A percentile compares a stretch with the other conserved stretches of the same genome.
These are phyloP conservation scores for Papiliotrema terrestris DNA, from an alignment of 1,284 basidiomycete species.

Conservation along the genomic window DNA sequence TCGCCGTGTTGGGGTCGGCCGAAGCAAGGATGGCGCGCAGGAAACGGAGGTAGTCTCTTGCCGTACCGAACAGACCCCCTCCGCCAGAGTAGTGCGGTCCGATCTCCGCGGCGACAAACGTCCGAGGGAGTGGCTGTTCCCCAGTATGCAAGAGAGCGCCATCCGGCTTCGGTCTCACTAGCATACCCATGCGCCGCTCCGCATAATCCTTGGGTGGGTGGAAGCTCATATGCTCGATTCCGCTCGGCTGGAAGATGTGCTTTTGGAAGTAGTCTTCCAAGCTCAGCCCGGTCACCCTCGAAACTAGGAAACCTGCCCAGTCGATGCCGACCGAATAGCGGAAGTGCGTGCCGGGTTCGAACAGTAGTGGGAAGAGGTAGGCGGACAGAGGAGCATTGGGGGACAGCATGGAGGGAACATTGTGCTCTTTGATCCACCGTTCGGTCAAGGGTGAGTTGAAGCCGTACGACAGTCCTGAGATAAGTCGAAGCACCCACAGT, in stretches of 20 bases:
- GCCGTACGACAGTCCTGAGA: neutral
- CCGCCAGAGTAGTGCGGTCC: slow-evolving; percentile 24
- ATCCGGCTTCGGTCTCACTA: neutral
- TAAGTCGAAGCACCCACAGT: slow-evolving; percentile 5
- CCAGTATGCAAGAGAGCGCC: neutral
- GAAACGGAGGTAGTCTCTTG: slow-evolving; percentile 30
- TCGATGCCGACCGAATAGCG: slow-evolving; percentile 39
- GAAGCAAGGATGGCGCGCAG: slow-evolving; percentile 27
- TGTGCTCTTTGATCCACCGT: slow-evolving; percentile 9
- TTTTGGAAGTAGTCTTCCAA: slow-evolving; percentile 38
- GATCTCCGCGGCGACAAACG: slow-evolving; percentile 3
- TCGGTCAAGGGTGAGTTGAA: slow-evolving; percentile 4
- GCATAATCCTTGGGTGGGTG: slow-evolving; percentile 21
- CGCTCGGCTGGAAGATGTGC: slow-evolving; percentile 37
- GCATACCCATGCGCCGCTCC: slow-evolving; percentile 17
- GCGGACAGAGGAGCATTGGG: slow-evolving; percentile 13
- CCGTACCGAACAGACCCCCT: slow-evolving; percentile 35
- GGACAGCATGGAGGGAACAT: slow-evolving; percentile 6
- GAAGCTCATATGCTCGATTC: slow-evolving; percentile 30
- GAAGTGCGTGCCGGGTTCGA: slow-evolving; percentile 34
- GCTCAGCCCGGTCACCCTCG: slow-evolving; percentile 25
- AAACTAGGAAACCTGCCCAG: slow-evolving; percentile 37
- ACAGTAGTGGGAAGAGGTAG: slow-evolving; percentile 23
- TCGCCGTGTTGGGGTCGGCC: slow-evolving; percentile 14
- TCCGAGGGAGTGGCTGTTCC: neutral